phyloP scores from a whole-genome alignment of 768 basidiomycete genomes.

The Russula lepida region DNA sequence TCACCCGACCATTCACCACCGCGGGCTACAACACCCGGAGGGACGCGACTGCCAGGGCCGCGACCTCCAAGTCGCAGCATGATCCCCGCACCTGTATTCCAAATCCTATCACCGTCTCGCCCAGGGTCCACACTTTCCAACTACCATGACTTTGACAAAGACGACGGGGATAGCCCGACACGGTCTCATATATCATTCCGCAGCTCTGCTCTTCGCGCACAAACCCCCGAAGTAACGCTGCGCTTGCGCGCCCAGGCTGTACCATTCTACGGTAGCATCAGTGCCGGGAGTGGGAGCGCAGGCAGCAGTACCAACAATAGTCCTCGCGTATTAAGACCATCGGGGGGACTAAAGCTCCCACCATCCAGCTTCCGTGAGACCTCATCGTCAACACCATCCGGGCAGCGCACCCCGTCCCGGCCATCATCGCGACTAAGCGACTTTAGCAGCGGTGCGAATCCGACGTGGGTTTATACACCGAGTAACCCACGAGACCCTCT shows the following conservation, averaged over 20 bases:
- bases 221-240: constrained; percentile 60
- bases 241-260: constrained; percentile 54
- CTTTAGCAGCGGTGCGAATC: constrained; percentile 33
- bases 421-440: constrained; percentile 58
- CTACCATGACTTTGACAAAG: constrained; percentile 27
- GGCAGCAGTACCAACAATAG: constrained; percentile 23
- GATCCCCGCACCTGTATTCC: constrained; percentile 72
- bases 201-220: constrained; percentile 40
- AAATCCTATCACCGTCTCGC: constrained; percentile 59
- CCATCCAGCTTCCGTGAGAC: constrained; percentile 70
- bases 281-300: background rate
- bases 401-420: constrained; percentile 41
- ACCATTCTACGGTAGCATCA: constrained; percentile 38
- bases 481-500: constrained; percentile 69
- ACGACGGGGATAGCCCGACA: constrained; percentile 7
- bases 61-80: constrained; percentile 77
- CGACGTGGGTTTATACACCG: constrained; percentile 56
- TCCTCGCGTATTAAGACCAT: constrained; percentile 33
- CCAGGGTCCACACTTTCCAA: constrained; percentile 67
- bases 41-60: constrained; percentile 42
- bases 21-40: constrained; percentile 35
- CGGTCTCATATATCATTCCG: constrained; percentile 32
- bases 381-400: constrained; percentile 31
- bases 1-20: constrained; percentile 43
- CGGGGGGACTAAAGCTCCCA: constrained; percentile 41